These are phyloP conservation scores for Suillus bovinus DNA, from an alignment of 768 basidiomycete species.

Conservation along the genomic window DNA sequence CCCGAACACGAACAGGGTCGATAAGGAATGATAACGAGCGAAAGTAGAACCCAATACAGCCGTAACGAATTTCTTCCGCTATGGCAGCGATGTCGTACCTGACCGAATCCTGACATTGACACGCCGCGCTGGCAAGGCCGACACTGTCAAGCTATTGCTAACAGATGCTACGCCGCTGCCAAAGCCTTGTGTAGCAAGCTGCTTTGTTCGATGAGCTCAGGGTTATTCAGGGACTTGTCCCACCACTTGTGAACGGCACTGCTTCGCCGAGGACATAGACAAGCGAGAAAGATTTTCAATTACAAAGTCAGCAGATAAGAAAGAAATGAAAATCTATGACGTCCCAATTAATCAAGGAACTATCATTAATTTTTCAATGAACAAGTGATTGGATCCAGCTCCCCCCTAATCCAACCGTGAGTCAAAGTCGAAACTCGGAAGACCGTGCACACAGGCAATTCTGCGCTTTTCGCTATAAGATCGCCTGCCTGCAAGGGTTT, in stretches of 20 bases:
- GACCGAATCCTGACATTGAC: neutral
- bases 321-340: constrained; percentile 3
- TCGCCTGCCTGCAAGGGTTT: neutral
- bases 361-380: neutral
- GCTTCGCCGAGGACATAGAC: constrained; percentile 1
- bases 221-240: neutral
- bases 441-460: neutral
- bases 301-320: constrained; percentile 2
- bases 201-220: neutral
- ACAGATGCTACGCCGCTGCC: neutral
- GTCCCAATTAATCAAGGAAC: neutral
- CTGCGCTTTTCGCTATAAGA: neutral
- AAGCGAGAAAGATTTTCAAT: constrained; percentile 1
- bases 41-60: neutral
- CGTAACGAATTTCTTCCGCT: constrained; percentile 1
- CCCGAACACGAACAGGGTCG: neutral
- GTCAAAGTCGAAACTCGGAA: neutral
- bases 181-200: neutral
- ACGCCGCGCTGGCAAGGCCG: neutral
- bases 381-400: neutral
- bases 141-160: neutral
- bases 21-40: constrained; percentile 6
- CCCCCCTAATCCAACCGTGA: constrained; percentile 1
- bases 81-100: neutral
- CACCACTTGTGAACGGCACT: neutral